Evolutionary conservation across 495 filamentous ascomycete genomes (phyloP).

Genomic region (Margaritispora aquatica): DNA sequence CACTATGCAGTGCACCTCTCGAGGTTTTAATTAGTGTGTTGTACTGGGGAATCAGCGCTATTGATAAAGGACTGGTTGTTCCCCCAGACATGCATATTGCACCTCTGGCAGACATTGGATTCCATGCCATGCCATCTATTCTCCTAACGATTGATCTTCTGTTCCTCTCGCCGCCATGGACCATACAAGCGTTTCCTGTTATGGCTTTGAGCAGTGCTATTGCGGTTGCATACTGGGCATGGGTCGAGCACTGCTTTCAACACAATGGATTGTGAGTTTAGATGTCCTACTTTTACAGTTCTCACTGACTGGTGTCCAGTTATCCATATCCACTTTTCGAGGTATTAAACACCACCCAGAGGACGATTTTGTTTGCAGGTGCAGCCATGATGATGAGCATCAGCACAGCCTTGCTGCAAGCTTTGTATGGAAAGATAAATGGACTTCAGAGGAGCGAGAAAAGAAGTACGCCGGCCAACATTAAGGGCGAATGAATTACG

Average conservation of each 20-base stretch:
- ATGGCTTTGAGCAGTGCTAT: conserved; percentile 55
- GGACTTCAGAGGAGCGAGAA: conserved; percentile 40
- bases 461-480: conserved; percentile 20
- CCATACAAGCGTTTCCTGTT: conserved; percentile 52
- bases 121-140: conserved; percentile 72
- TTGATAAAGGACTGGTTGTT: conserved; percentile 51
- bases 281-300: neutral
- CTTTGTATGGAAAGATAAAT: conserved; percentile 64
- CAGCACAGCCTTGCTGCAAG: conserved; percentile 60
- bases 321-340: conserved; percentile 87
- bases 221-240: conserved; percentile 78
- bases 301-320: conserved; percentile 33
- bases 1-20: conserved; percentile 67
- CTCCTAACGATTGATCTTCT: conserved; percentile 67
- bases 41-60: conserved; percentile 71
- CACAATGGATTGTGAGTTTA: conserved; percentile 64
- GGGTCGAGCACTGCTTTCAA: conserved; percentile 74
- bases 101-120: conserved; percentile 58
- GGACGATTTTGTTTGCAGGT: conserved; percentile 59
- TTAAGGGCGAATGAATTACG: conserved; percentile 22
- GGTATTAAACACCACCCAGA: conserved; percentile 50
- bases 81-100: conserved; percentile 39
- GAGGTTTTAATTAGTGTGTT: conserved; percentile 78
- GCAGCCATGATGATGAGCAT: conserved; percentile 67
- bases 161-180: conserved; percentile 77